A percentile compares a stretch with the other conserved stretches of the same genome.
phyloP scores from a whole-genome alignment of 768 basidiomycete genomes.

The Lactarius psammicola region DNA sequence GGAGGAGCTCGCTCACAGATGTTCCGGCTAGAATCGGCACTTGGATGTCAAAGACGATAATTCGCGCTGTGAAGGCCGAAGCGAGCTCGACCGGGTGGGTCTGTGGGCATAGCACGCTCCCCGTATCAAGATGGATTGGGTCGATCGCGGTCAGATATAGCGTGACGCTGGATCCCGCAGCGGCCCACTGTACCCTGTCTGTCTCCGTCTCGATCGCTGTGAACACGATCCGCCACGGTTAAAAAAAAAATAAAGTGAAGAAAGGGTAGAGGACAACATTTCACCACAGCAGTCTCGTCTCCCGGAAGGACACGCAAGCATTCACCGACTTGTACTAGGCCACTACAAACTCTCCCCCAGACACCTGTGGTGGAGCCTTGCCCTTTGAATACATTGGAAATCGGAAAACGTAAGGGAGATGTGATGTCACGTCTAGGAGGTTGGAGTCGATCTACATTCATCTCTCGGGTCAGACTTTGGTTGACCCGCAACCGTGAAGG shows the following conservation, averaged over 20 bases:
- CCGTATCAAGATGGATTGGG: slow-evolving; percentile 80
- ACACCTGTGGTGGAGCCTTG: slow-evolving; percentile 76
- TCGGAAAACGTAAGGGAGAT: slow-evolving; percentile 78
- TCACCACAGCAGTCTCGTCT: slow-evolving; percentile 83
- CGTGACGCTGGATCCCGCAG: slow-evolving; percentile 87
- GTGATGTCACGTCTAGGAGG: slow-evolving; percentile 77
- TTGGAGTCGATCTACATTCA: slow-evolving; percentile 66
- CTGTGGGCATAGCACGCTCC: slow-evolving; percentile 83
- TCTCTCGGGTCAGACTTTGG: slow-evolving; percentile 6
- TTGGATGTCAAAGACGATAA: slow-evolving; percentile 92
- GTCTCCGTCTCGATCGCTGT: slow-evolving; percentile 86
- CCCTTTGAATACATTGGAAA: slow-evolving; percentile 94
- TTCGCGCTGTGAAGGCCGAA: slow-evolving; percentile 74
- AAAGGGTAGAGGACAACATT: slow-evolving; percentile 37
- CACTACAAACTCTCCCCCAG: slow-evolving; percentile 80
- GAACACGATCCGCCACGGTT: not conserved
- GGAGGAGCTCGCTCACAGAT: slow-evolving; percentile 53
- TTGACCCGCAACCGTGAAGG: not conserved
- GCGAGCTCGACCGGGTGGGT: slow-evolving; percentile 72
- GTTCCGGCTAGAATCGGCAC: slow-evolving; percentile 86
- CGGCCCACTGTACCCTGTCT: slow-evolving; percentile 76
- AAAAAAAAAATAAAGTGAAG: not conserved
- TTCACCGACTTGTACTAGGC: slow-evolving; percentile 92
- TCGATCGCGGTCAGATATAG: slow-evolving; percentile 83
- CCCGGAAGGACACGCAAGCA: slow-evolving; percentile 83